These are phyloP conservation scores for Trichopus zeylanicus DNA, from an alignment of 116 monocot genomes.

Conservation along the genomic window DNA sequence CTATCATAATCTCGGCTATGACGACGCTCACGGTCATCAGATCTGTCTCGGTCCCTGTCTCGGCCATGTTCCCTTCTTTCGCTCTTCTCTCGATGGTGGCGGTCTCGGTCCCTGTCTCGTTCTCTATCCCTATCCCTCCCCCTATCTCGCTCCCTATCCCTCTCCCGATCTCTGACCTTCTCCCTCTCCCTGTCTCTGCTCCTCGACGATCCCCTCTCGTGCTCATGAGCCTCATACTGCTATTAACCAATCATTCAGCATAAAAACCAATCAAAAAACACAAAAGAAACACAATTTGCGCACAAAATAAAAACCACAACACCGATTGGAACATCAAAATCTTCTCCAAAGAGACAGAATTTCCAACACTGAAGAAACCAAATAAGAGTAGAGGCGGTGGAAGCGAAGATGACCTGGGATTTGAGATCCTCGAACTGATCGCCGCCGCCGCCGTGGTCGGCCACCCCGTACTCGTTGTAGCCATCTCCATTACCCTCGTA, in stretches of 20 bases:
- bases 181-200: slow-evolving; percentile 35
- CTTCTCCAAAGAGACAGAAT: background rate
- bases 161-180: slow-evolving; percentile 22
- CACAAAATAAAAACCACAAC: background rate
- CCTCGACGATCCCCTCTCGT: slow-evolving; percentile 34
- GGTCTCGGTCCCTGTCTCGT: slow-evolving; percentile 27
- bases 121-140: slow-evolving; percentile 12
- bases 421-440: slow-evolving; percentile 10
- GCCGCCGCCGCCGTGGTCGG: slow-evolving; percentile 6
- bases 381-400: background rate
- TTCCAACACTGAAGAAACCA: background rate
- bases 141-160: slow-evolving; percentile 21
- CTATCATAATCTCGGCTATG: slow-evolving; percentile 44
- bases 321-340: background rate
- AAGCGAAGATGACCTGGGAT: slow-evolving; percentile 9
- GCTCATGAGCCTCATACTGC: slow-evolving; percentile 15
- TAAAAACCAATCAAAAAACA: background rate
- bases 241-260: background rate
- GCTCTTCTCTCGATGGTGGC: slow-evolving; percentile 41
- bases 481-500: slow-evolving; percentile 25
- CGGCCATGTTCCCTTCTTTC: slow-evolving; percentile 40
- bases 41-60: too few species aligned
- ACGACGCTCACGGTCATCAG: slow-evolving; percentile 35
- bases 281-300: background rate
- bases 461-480: slow-evolving; percentile 4